Base-by-base conservation (phyloP, 2,329 filamentous ascomycete species). In the Aspergillus sclerotialis region DNA sequence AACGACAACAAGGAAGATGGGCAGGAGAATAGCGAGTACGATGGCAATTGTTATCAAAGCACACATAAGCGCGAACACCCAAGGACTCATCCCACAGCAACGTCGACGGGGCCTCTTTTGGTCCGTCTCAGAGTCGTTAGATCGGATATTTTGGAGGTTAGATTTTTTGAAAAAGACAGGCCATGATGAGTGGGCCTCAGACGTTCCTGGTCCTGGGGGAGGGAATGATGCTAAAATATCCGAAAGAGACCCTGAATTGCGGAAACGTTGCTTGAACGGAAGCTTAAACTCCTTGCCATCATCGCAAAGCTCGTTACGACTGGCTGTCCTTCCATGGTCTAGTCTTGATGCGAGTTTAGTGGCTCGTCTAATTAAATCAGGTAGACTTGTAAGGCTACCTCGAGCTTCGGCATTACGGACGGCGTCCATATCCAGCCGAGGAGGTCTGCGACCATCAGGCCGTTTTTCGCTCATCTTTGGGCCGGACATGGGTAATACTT, bases 371-470 rank as follows among this genome's bases (percentile, higher is more conserved):
- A 98, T 96, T 40, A 98, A 67, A 56, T 96, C 92, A 0, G 89
- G 84, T 39, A 98, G 67, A 61, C 89, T 95, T 2, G 92, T 96
- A 43, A 94, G 70, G 56, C 89, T 95, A 4, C 87, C 89, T 52
- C 92, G 78, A 1, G 82, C 77, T 59, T 95, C 87, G 11, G 85
- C 84, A 33, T 82, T 79, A 44, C 79, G 76, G 3, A 94, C 84
- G 4, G 84, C 84, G 52, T 89, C 81, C 15, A 95, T 82, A 53
- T 95, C 80, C 4, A 95, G 67, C 23, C 76, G 77, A 3, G 86
- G 84, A 19, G 90, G 89, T 39, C 62, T 55, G 33, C 52, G 60
- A 25, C 48, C 53, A 12, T 52, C 49, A 13, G 60, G 61, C 25
- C 59, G 54, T 39, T 53, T 65, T 32, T 60, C 54, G 37, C 61